These are phyloP conservation scores for Boletellus ananiceps DNA, from an alignment of 768 basidiomycete genomes.

Conservation along the genomic window DNA sequence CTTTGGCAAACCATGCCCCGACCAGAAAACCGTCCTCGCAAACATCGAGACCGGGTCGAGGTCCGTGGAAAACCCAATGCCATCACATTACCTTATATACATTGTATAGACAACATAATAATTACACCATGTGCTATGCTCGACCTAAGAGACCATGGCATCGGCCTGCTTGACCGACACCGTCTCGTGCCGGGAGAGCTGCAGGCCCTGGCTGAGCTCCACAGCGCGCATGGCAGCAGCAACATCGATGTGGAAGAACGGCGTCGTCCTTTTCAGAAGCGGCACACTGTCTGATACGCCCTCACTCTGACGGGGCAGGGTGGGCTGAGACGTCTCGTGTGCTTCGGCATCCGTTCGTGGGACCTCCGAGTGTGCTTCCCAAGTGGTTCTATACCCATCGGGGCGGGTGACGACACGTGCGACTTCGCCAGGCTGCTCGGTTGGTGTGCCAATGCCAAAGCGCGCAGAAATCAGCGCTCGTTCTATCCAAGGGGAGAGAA, in stretches of 20 bases:
- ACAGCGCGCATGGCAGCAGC: constrained; percentile 65
- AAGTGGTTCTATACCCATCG: constrained; percentile 36
- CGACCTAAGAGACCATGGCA: background rate
- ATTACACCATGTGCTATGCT: too few species aligned
- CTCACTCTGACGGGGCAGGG: background rate
- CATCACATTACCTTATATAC: too few species aligned
- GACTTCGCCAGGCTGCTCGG: constrained; percentile 52
- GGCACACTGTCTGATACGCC: constrained; percentile 18
- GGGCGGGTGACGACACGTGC: constrained; percentile 71
- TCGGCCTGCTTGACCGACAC: constrained; percentile 9
- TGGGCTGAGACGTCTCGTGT: constrained; percentile 21
- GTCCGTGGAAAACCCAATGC: too few species aligned
- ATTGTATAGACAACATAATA: too few species aligned
- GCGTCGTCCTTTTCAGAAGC: constrained; percentile 53
- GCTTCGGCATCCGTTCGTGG: constrained; percentile 31
- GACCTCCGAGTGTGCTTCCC: constrained; percentile 3
- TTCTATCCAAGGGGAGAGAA: constrained; percentile 91
- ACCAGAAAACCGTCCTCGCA: background rate
- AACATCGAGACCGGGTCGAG: constrained; percentile 16
- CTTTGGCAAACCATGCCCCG: constrained; percentile 3
- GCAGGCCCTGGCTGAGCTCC: constrained; percentile 36
- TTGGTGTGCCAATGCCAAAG: constrained; percentile 69
- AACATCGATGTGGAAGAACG: constrained; percentile 92
- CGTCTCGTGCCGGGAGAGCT: constrained; percentile 5
- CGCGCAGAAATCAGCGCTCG: constrained; percentile 86